Evolutionary conservation across 768 basidiomycete species (phyloP), one percentile per base, ranked within the genome.

Genomic region (Hypsizygus marmoreus): DNA sequence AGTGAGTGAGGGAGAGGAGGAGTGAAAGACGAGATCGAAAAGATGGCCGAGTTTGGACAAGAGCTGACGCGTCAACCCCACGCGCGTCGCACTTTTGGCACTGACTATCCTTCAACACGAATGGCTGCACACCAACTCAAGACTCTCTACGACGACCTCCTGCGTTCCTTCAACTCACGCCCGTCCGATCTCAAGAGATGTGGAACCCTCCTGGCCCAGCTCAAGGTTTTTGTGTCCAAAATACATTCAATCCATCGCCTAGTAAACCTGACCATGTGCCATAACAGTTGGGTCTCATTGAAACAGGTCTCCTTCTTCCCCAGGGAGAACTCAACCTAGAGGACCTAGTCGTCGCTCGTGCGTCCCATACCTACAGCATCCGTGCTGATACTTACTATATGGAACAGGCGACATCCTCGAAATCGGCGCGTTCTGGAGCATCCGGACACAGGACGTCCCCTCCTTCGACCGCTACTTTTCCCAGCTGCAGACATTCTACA

Each of bases 401-500:
- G 14, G 29, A n/a, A 31, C 25, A 95, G 93, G 95, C 50, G 92
- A 94, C 51, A 89, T 97, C 47, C 85, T 99, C 47, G 95, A 97
- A 73, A 86, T 97, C 56, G 95, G 94, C 42, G 92, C 94, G 13
- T 86, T 95, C 73, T 89, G 90, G 76, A 93, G 95, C 51, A 88
- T 98, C 65, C 81, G 92, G 29, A 79, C 84, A 53, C 82, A 81
- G 61, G 91, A 95, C 64, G 81, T 95, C 16, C 88, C 94, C 42
- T 88, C 91, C 0, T 99, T 98, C 63, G 91, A 95, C 67, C 82
- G 95, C 54, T 98, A 97, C 66, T 92, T 95, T 64, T 85, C 91
- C 12, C 91, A 95, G 67, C 76, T 97, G 4, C 85, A 89, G 56
- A 84, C 86, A 0, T 95, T 91, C 72, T 97, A 95, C 71, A 84